These are phyloP conservation scores for Curvularia verruculosa DNA, from an alignment of 2,329 filamentous ascomycete genomes.

Conservation along the genomic window DNA sequence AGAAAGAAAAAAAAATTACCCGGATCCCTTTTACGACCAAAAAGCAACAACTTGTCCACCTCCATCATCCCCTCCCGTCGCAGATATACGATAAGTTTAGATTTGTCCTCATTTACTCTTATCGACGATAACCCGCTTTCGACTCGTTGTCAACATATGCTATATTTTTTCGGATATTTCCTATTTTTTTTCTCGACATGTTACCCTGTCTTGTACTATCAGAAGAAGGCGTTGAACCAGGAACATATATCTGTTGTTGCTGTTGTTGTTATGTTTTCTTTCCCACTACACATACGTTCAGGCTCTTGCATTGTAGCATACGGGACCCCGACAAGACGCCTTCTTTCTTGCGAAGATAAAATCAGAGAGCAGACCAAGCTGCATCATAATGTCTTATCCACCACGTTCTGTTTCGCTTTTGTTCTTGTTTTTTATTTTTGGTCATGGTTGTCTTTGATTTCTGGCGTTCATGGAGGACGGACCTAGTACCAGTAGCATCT, in stretches of 20 bases:
- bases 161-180: background rate
- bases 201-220: slow-evolving; percentile 10
- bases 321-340: background rate
- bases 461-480: background rate
- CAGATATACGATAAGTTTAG: background rate
- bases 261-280: no score
- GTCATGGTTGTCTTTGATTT: background rate
- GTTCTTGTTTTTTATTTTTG: background rate
- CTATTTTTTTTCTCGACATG: background rate
- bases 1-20: no score
- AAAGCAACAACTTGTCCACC: background rate
- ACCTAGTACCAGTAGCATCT: background rate
- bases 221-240: slow-evolving; percentile 2
- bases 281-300: background rate
- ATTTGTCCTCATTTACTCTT: background rate
- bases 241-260: slow-evolving; percentile 10
- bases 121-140: background rate
- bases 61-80: slow-evolving; percentile 12
- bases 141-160: background rate
- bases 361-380: background rate
- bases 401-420: background rate
- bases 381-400: slow-evolving; percentile 1
- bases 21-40: background rate
- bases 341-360: background rate
- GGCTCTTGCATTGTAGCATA: slow-evolving; percentile 6